phyloP scores from a whole-genome alignment of 1,284 basidiomycete genomes.

The Tilletia indica region DNA sequence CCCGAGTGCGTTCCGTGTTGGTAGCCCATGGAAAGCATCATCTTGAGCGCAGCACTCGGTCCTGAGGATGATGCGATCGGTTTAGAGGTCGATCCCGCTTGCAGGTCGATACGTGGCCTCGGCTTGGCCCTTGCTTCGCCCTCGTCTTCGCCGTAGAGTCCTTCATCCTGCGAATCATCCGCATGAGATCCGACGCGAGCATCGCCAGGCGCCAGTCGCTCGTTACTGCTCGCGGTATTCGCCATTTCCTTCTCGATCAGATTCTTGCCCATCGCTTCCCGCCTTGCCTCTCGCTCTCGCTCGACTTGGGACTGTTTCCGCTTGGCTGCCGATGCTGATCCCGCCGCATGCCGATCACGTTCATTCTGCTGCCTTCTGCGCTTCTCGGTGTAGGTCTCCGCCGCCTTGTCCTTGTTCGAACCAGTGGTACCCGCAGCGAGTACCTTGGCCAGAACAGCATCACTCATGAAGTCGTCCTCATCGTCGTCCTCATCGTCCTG shows the following conservation, averaged over 20 bases:
- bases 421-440: not conserved
- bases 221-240: too few species aligned
- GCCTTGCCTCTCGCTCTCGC: constrained; percentile 19
- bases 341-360: not conserved
- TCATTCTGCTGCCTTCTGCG: constrained; percentile 18
- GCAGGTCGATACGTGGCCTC: not conserved
- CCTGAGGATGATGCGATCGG: not conserved
- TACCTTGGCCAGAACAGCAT: constrained; percentile 15
- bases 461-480: constrained; percentile 30
- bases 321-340: not conserved
- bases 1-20: constrained; percentile 21
- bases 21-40: constrained; percentile 29
- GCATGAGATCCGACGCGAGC: too few species aligned
- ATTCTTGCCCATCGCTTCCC: constrained; percentile 15
- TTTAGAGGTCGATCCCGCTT: too few species aligned
- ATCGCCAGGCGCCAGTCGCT: too few species aligned
- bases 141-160: not conserved
- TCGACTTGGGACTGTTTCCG: constrained; percentile 1
- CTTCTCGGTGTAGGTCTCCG: not conserved
- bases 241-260: constrained; percentile 13
- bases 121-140: not conserved
- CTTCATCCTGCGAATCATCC: not conserved
- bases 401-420: not conserved
- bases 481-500: constrained; percentile 18
- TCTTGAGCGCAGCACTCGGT: constrained; percentile 24